Conservation (phyloP, 2,329 filamentous ascomycete genomes). For the Harringtonia aguacate region DNA sequence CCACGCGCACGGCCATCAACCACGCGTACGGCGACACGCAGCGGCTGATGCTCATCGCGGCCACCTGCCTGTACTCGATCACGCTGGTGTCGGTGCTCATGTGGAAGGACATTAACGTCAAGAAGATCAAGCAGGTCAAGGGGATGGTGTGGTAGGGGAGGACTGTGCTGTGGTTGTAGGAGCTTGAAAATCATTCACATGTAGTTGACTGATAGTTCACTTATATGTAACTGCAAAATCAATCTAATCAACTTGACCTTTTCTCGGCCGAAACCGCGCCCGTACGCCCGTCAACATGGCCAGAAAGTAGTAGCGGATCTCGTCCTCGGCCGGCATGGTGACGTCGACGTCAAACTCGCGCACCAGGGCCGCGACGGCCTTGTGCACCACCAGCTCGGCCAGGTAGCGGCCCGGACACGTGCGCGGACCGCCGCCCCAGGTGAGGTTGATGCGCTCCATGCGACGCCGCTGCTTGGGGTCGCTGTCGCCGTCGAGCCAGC, state of each 20-base stretch:
- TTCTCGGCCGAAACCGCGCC: constrained; percentile 24
- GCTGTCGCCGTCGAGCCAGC: constrained; percentile 33
- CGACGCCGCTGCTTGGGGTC: constrained; percentile 14
- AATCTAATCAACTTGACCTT: too few species aligned
- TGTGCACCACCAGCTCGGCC: constrained; percentile 38
- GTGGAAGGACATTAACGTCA: constrained; percentile 17
- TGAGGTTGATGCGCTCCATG: constrained; percentile 39
- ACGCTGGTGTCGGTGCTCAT: constrained; percentile 4
- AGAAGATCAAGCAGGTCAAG: constrained; percentile 19
- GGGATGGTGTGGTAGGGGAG: not conserved
- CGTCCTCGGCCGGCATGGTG: constrained; percentile 24
- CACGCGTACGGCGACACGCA: constrained; percentile 43
- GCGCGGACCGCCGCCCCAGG: constrained; percentile 40
- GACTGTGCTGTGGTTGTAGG: too few species aligned
- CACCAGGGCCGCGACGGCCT: constrained; percentile 29
- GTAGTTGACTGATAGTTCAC: too few species aligned
- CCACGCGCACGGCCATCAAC: constrained; percentile 41
- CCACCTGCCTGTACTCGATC: constrained; percentile 21
- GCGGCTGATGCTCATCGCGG: constrained; percentile 33
- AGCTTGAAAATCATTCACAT: too few species aligned
- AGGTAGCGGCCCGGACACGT: constrained; percentile 40
- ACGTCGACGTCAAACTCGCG: constrained; percentile 33
- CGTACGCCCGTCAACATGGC: constrained; percentile 39
- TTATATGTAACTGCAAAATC: too few species aligned
- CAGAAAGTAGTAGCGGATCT: constrained; percentile 37